Evolutionary conservation across 75 land plant genomes (phyloP), one percentile per base, ranked within the genome.

Genomic region (Azolla pinnata): DNA sequence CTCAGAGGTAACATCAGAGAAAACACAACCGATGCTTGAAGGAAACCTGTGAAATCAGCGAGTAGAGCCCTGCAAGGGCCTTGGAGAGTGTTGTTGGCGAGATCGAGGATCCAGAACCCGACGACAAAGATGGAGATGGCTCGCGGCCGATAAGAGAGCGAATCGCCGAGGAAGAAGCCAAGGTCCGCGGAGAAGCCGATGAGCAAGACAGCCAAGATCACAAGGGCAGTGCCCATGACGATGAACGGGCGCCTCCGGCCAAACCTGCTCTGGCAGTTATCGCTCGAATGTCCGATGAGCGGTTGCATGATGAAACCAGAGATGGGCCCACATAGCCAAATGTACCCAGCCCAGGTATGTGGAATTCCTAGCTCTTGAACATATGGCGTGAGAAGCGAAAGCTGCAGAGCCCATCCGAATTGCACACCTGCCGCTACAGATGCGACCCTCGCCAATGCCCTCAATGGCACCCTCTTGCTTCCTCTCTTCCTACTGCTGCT

Each of bases 321-420:
- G 23, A 88, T 72, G 8, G 97, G 97, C 2, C 97, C 97, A 67
- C 97, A 92, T 1, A 92, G 90, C 97, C 97, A 92, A n/a, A 92
- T 77, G 35, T 82, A 67, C 54, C 97, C 83, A 7, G 97, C 80
- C 75, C 75, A 85, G 21, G 82, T 79, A 72, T 92, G 97, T 2
- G 90, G 84, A 28, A 92, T 92, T 0, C 97, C 97, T 9, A 92
- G 82, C 70, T 80, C 96, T 61, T 92, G 96, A 46, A 92, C 96
- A 58, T 92, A 92, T 0, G 97, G 97, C 2, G 97, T 92, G 26
- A 92, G 75, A 17, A 88, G 69, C 18, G 90, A 88, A 18, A 92
- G 81, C 87, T 92, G 97, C 47, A 92, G 64, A 9, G 97, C 97
- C 97, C 97, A 92, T 5, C 97, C 97, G 67, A 91, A 91, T 62